A percentile compares a stretch with the other conserved stretches of the same genome.
Conservation (phyloP, 1,284 basidiomycete species). For the Lentinula novae-zelandiae region DNA sequence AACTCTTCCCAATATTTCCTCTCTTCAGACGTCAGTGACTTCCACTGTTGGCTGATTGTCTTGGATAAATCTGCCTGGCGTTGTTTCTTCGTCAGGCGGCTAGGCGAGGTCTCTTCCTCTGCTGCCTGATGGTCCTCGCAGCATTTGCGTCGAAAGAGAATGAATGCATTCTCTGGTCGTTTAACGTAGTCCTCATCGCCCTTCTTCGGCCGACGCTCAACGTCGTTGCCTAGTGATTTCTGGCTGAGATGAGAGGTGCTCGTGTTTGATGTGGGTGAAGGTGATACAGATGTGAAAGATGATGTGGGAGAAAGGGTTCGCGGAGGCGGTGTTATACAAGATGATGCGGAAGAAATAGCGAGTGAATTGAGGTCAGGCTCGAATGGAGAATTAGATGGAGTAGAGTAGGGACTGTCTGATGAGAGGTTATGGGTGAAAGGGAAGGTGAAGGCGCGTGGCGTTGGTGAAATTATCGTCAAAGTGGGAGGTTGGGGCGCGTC, state of each 20-base stretch:
- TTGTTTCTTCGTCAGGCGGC: constrained; percentile 49
- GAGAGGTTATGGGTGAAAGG: constrained; percentile 45
- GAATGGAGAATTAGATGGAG: constrained; percentile 63
- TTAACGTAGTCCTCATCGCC: constrained; percentile 80
- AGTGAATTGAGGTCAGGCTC: constrained; percentile 60
- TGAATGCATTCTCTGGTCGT: constrained; percentile 78
- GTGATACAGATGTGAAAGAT: constrained; percentile 26
- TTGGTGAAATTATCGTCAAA: constrained; percentile 66
- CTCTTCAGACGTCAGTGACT: constrained; percentile 14
- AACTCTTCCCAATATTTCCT: constrained; percentile 15
- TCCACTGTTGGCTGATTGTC: constrained; percentile 50
- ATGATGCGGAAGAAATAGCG: constrained; percentile 42
- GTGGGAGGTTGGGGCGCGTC: constrained; percentile 56
- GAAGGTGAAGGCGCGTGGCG: constrained; percentile 73
- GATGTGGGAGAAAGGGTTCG: constrained; percentile 47
- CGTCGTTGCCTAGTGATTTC: constrained; percentile 43
- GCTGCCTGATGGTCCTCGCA: constrained; percentile 61
- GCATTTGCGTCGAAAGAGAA: constrained; percentile 72
- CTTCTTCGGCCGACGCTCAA: constrained; percentile 68
- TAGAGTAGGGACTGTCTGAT: constrained; percentile 59
- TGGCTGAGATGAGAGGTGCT: constrained; percentile 34
- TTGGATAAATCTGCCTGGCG: constrained; percentile 63
- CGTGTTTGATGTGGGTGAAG: constrained; percentile 40
- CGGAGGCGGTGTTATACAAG: constrained; percentile 30
- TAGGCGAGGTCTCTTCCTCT: constrained; percentile 34